Conservation (phyloP, 2,329 filamentous ascomycete species). For the Emmonsiellopsis sp. region DNA sequence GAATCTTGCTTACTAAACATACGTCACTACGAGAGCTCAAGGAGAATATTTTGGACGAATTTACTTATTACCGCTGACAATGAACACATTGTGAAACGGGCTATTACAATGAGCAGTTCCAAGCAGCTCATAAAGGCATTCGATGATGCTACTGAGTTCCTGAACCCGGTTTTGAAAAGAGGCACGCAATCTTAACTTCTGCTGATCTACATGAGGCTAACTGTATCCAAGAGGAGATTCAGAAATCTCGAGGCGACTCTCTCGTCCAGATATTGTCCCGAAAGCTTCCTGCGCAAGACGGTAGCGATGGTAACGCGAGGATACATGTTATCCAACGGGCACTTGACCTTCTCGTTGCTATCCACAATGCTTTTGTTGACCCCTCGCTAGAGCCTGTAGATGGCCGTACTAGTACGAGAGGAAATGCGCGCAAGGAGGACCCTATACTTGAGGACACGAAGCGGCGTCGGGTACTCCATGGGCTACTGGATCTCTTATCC, state of each 20-base stretch:
- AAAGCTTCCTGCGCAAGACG: constrained; percentile 4
- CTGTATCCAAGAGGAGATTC: constrained; percentile 28
- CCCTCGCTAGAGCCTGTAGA: background rate
- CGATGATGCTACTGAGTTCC: constrained; percentile 25
- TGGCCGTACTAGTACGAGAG: too few relatives aligned
- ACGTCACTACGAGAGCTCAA: background rate
- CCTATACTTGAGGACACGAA: constrained; percentile 32
- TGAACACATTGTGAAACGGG: background rate
- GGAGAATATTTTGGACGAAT: background rate
- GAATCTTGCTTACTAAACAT: too few relatives aligned
- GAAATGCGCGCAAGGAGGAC: constrained; percentile 16
- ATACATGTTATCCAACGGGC: constrained; percentile 23
- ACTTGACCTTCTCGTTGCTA: constrained; percentile 24
- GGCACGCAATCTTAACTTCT: constrained; percentile 24
- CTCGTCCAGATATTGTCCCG: constrained; percentile 26
- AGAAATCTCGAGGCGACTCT: constrained; percentile 25
- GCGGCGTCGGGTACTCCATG: constrained; percentile 30
- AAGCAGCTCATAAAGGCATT: constrained; percentile 23
- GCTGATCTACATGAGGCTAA: constrained; percentile 20
- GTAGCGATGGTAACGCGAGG: constrained; percentile 16
- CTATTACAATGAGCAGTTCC: constrained; percentile 21
- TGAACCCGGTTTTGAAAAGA: constrained; percentile 32
- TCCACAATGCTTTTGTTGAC: constrained; percentile 27
- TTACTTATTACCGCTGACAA: background rate
- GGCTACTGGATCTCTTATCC: constrained; percentile 34